A percentile compares a stretch with the other conserved stretches of the same genome.
Conservation (phyloP, 2,329 filamentous ascomycete genomes). For the Aureobasidium sp. region DNA sequence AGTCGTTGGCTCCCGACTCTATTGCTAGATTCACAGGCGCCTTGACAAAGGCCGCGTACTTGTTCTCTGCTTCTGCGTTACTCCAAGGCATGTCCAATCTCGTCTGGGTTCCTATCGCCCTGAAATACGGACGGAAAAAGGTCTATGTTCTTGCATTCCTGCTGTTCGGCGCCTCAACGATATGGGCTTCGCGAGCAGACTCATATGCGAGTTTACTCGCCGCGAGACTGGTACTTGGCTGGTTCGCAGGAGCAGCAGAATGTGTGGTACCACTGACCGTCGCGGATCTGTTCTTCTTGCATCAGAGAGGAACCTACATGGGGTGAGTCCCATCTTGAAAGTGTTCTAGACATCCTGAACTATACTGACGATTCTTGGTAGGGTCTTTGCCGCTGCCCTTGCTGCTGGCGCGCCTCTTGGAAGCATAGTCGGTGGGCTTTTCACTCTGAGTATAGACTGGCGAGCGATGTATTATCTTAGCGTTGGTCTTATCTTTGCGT, state of each 20-base stretch:
- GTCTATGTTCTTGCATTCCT: not conserved
- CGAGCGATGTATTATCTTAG: too few relatives aligned
- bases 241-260: constrained; percentile 49
- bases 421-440: too few relatives aligned
- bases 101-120: not conserved
- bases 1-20: too few relatives aligned
- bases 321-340: constrained; percentile 29
- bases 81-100: not conserved
- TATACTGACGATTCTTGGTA: not conserved
- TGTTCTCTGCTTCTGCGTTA: not conserved
- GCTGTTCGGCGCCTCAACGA: not conserved
- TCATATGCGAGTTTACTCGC: constrained; percentile 29
- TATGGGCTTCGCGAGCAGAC: not conserved
- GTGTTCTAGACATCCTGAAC: too few relatives aligned
- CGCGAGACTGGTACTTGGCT: constrained; percentile 47
- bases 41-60: not conserved
- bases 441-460: too few relatives aligned
- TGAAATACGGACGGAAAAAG: not conserved
- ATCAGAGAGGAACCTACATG: constrained; percentile 49
- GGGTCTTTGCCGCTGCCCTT: constrained; percentile 16
- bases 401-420: constrained; percentile 19
- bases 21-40: not conserved
- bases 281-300: constrained; percentile 51
- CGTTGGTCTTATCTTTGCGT: too few relatives aligned
- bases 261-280: constrained; percentile 44